phyloP scores from a whole-genome alignment of 495 filamentous ascomycete species.

The Cercophora newfieldiana region DNA sequence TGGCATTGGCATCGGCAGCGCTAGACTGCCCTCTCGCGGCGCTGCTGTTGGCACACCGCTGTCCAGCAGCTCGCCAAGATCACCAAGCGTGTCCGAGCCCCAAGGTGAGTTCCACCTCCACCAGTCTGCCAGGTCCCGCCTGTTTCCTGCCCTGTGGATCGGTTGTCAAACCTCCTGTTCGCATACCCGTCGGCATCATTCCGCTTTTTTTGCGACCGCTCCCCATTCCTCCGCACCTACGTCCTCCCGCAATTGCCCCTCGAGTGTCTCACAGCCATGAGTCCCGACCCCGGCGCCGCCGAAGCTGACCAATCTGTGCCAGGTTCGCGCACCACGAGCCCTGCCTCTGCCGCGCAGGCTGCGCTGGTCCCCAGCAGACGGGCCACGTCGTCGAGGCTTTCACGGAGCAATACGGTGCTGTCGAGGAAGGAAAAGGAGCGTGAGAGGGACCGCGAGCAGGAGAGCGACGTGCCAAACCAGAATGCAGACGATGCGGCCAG shows the following conservation, averaged over 20 bases:
- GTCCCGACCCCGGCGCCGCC: slow-evolving; percentile 1
- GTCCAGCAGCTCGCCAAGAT: slow-evolving; percentile 20
- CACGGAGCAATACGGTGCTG: slow-evolving; percentile 21
- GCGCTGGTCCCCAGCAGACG: neutral
- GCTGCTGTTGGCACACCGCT: slow-evolving; percentile 11
- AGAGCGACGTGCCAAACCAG: slow-evolving; percentile 24
- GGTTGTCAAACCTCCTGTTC: neutral
- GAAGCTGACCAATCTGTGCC: slow-evolving; percentile 8
- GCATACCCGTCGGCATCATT: neutral
- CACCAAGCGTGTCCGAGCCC: slow-evolving; percentile 19
- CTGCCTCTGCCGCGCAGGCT: neutral
- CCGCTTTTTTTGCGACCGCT: neutral
- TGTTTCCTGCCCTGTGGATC: neutral
- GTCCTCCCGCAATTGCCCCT: neutral
- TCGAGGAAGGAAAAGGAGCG: slow-evolving; percentile 17
- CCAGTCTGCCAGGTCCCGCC: neutral
- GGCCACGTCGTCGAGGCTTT: slow-evolving; percentile 17
- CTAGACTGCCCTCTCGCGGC: slow-evolving; percentile 2
- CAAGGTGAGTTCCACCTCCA: slow-evolving; percentile 20
- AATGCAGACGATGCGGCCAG: slow-evolving; percentile 23
- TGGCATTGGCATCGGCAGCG: neutral
- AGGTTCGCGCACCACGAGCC: slow-evolving; percentile 10
- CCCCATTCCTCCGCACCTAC: neutral
- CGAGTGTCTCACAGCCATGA: neutral
- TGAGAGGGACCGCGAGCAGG: slow-evolving; percentile 17